Evolutionary conservation across 2,329 filamentous ascomycete species (phyloP).

Genomic region (Fusarium robinianum): DNA sequence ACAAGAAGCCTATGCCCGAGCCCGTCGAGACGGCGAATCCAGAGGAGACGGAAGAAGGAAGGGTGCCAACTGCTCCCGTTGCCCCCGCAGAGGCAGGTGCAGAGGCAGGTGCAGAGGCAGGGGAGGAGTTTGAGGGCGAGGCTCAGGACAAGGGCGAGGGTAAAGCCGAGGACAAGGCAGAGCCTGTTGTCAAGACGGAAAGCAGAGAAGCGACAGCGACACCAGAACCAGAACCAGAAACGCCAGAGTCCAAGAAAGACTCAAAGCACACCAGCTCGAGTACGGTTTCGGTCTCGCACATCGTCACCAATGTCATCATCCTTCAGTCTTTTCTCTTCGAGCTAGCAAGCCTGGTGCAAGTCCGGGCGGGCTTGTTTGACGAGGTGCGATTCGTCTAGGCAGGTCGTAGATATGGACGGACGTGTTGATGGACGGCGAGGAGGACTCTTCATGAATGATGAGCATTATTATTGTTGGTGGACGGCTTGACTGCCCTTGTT

Average conservation of each 20-base stretch:
- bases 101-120: conserved; percentile 1
- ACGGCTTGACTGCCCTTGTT: conserved; percentile 21
- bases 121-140: not conserved
- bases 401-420: not conserved
- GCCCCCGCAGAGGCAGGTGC: not conserved
- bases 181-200: conserved; percentile 2
- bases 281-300: conserved; percentile 72
- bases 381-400: conserved; percentile 66
- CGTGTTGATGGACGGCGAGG: conserved; percentile 13
- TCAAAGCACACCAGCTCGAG: conserved; percentile 26
- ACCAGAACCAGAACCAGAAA: too few species aligned
- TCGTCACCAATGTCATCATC: conserved; percentile 79
- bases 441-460: conserved; percentile 34
- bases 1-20: conserved; percentile 39
- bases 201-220: too few species aligned
- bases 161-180: conserved; percentile 13
- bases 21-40: conserved; percentile 34
- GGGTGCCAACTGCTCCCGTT: not conserved
- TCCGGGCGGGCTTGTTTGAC: conserved; percentile 74
- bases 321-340: conserved; percentile 81
- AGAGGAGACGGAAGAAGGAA: not conserved
- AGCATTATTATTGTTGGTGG: conserved; percentile 23
- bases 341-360: conserved; percentile 73
- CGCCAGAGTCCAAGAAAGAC: conserved; percentile 22
- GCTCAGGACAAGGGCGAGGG: conserved; percentile 5